A percentile compares a stretch with the other conserved stretches of the same genome.
These are phyloP conservation scores for Penicillium freii DNA, from an alignment of 2,329 filamentous ascomycete species.

Conservation along the genomic window DNA sequence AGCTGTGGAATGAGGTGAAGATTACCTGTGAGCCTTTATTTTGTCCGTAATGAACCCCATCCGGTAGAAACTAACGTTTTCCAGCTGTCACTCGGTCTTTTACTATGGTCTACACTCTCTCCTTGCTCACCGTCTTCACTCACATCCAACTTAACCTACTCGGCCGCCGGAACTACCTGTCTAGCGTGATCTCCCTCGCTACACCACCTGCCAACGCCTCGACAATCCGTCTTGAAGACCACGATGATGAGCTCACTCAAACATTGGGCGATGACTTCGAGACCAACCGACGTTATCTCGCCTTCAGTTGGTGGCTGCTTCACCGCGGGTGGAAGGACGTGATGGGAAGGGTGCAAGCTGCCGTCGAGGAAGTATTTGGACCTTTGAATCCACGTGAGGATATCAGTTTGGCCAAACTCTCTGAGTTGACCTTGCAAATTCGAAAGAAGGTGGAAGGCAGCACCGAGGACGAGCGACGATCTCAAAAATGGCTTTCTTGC, in stretches of 20 bases:
- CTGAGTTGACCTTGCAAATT: constrained; percentile 77
- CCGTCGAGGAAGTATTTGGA: constrained; percentile 88
- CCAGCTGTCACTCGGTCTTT: constrained; percentile 85
- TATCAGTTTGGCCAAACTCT: constrained; percentile 75
- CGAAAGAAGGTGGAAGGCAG: constrained; percentile 79
- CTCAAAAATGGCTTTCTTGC: constrained; percentile 74
- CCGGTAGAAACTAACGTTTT: not conserved
- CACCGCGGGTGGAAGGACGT: constrained; percentile 85
- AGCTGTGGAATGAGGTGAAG: constrained; percentile 96
- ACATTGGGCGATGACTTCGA: constrained; percentile 91
- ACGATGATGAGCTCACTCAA: constrained; percentile 86
- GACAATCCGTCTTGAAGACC: constrained; percentile 85
- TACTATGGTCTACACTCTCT: constrained; percentile 86
- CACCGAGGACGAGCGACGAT: constrained; percentile 61
- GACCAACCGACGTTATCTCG: constrained; percentile 90
- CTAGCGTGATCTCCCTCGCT: constrained; percentile 87
- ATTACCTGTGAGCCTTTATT: constrained; percentile 69
- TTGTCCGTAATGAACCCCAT: not conserved
- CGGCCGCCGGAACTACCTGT: constrained; percentile 90
- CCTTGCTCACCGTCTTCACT: constrained; percentile 85
- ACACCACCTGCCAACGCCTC: constrained; percentile 67
- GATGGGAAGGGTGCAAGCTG: constrained; percentile 75
- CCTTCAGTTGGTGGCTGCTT: constrained; percentile 97
- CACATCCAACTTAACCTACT: constrained; percentile 96
- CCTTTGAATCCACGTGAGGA: constrained; percentile 83